phyloP scores from a whole-genome alignment of 257 asterid species.

The Gentiana macrophylla region DNA sequence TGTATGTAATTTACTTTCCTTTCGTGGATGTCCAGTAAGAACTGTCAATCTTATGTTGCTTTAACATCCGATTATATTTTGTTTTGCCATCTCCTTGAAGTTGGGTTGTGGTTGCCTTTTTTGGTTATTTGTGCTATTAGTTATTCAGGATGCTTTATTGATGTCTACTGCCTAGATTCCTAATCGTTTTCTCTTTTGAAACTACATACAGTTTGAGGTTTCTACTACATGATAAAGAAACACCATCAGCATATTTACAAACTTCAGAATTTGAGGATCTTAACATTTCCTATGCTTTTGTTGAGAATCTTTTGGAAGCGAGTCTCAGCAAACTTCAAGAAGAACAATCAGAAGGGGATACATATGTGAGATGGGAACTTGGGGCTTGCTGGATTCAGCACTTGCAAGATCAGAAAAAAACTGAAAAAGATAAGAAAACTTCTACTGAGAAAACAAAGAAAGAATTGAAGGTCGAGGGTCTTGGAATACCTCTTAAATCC shows the following conservation, averaged over 20 bases:
- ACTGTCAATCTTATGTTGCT: too few relatives aligned
- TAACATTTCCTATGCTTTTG: slow-evolving; percentile 49
- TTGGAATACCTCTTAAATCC: slow-evolving; percentile 83
- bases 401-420: slow-evolving; percentile 85
- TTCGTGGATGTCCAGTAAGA: too few relatives aligned
- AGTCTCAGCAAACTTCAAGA: slow-evolving; percentile 75
- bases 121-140: not conserved
- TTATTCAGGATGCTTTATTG: not conserved
- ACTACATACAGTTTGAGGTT: slow-evolving; percentile 69
- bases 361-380: slow-evolving; percentile 93
- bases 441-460: slow-evolving; percentile 55
- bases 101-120: not conserved
- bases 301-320: slow-evolving; percentile 62
- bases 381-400: slow-evolving; percentile 99
- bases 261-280: slow-evolving; percentile 40
- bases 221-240: slow-evolving; percentile 60
- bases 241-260: slow-evolving; percentile 26
- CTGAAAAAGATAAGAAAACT: slow-evolving; percentile 79
- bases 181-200: slow-evolving; percentile 2
- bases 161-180: not conserved
- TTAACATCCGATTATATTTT: too few relatives aligned
- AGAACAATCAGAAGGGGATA: slow-evolving; percentile 49
- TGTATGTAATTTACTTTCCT: too few relatives aligned
- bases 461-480: slow-evolving; percentile 95
- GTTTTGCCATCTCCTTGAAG: not conserved